Conservation (phyloP, 2,329 filamentous ascomycete genomes). For the Clarireedia hainanense region DNA sequence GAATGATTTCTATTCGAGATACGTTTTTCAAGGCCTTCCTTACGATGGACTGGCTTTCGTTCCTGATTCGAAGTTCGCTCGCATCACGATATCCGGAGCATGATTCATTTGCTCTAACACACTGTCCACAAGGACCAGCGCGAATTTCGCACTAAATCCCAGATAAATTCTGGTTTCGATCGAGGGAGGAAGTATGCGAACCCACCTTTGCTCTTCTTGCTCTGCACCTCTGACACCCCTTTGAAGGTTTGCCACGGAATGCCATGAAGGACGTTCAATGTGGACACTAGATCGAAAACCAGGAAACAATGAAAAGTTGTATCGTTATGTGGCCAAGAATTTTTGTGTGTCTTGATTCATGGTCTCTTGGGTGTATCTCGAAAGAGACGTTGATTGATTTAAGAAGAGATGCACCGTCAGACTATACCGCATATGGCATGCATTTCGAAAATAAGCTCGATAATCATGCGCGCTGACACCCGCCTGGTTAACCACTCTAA, state of each 20-base stretch:
- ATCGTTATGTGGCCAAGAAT: background rate
- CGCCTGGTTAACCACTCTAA: too few species aligned
- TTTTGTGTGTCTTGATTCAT: background rate
- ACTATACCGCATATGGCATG: background rate
- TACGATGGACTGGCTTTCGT: slow-evolving; percentile 1
- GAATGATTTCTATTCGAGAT: background rate
- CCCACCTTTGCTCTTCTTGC: slow-evolving; percentile 13
- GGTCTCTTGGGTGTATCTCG: too few species aligned
- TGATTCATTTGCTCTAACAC: slow-evolving; percentile 4
- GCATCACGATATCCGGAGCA: slow-evolving; percentile 9
- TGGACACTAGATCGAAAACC: background rate
- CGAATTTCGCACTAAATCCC: slow-evolving; percentile 12
- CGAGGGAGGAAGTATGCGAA: background rate
- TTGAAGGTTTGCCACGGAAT: slow-evolving; percentile 10
- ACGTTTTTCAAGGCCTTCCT: background rate
- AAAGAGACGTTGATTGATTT: background rate
- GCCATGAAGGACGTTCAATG: background rate
- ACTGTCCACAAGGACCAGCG: slow-evolving; percentile 1
- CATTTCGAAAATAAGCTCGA: background rate
- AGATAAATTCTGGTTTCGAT: background rate
- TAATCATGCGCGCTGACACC: too few species aligned
- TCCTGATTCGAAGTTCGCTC: slow-evolving; percentile 1
- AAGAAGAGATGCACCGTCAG: background rate
- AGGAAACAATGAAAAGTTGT: background rate
- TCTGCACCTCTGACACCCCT: slow-evolving; percentile 13